These are phyloP conservation scores for Crithidia sp. DNA, from an alignment of 208 protist species.

Conservation along the genomic window DNA sequence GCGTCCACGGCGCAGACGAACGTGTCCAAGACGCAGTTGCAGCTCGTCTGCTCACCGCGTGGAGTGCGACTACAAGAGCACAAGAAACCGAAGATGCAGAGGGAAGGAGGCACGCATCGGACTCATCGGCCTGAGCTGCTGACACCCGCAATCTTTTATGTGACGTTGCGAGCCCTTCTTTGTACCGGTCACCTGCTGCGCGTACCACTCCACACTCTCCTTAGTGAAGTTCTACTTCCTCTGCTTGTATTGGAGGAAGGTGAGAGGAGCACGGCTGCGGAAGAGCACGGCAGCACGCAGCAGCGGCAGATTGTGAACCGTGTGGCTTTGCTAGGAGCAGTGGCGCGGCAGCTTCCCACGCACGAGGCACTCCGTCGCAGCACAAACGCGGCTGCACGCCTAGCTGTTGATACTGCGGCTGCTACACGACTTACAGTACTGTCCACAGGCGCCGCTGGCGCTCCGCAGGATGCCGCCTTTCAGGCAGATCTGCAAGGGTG, in stretches of 20 bases:
- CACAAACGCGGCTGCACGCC: not conserved
- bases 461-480: not conserved
- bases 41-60: not conserved
- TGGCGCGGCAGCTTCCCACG: constrained; percentile 6
- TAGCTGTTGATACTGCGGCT: too few species aligned
- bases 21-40: not conserved
- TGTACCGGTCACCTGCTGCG: not conserved
- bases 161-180: constrained; percentile 7
- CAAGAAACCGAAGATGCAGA: too few species aligned
- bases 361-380: constrained; percentile 2
- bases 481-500: not conserved
- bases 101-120: too few species aligned
- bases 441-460: too few species aligned
- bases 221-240: constrained; percentile 25
- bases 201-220: not conserved
- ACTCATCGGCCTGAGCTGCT: too few species aligned
- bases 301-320: not conserved
- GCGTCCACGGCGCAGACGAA: not conserved
- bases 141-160: not conserved
- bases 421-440: too few species aligned
- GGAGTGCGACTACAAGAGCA: not conserved
- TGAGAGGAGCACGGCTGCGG: not conserved
- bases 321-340: not conserved
- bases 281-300: not conserved
- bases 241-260: constrained; percentile 11